Percentiles rank a stretch among this genome's conserved stretches.
Evolutionary conservation across 495 filamentous ascomycete species (phyloP).

Genomic region (Hapsidospora chrysogenum): DNA sequence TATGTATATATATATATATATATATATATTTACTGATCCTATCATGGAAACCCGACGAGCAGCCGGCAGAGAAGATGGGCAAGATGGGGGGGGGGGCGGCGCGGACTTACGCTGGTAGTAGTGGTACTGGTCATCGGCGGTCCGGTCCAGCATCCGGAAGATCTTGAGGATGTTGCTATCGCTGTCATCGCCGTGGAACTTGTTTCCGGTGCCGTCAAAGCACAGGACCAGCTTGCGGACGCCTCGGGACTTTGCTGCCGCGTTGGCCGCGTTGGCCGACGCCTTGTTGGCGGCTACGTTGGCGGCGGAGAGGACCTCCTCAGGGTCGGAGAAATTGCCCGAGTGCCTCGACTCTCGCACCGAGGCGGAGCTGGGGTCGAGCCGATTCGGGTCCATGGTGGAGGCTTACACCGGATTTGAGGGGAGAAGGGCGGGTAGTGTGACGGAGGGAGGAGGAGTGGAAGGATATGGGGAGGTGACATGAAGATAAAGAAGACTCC

Average conservation of each 20-base stretch:
- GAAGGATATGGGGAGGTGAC: neutral
- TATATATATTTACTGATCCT: too few relatives aligned
- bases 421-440: too few relatives aligned
- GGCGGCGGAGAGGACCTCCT: neutral
- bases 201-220: constrained; percentile 84
- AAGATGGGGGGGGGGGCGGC: neutral
- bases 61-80: too few relatives aligned
- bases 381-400: too few relatives aligned
- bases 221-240: constrained; percentile 51
- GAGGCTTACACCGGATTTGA: too few relatives aligned
- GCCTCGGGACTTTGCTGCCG: neutral
- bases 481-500: too few relatives aligned
- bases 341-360: too few relatives aligned
- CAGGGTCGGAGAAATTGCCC: too few relatives aligned
- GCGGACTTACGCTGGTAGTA: constrained; percentile 46
- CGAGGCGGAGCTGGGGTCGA: too few relatives aligned
- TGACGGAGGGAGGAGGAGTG: neutral
- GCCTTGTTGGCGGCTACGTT: neutral
- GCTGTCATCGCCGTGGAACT: constrained; percentile 62
- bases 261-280: neutral
- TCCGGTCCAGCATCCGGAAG: constrained; percentile 46
- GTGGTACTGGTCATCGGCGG: constrained; percentile 36
- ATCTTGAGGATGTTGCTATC: constrained; percentile 89
- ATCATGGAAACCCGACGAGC: too few relatives aligned
- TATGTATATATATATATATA: too few relatives aligned